These are phyloP conservation scores for Penicillium verhagenii DNA, from an alignment of 495 filamentous ascomycete genomes.

Conservation along the genomic window DNA sequence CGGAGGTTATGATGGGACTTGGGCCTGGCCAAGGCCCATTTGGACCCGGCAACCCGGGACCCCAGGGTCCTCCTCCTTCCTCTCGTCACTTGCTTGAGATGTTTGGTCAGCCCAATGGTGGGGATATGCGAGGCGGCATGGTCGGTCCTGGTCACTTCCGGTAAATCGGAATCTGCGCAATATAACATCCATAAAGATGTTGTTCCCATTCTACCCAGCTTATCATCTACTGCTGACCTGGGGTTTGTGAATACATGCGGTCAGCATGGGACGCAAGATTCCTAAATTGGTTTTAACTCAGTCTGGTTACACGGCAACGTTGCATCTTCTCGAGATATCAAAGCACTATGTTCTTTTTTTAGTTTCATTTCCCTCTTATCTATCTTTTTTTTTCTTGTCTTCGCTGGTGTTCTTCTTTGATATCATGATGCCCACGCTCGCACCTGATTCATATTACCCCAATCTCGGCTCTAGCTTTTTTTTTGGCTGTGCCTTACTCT, in stretches of 20 bases:
- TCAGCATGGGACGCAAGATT: background rate
- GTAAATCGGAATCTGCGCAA: background rate
- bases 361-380: slow-evolving; percentile 2
- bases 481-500: slow-evolving; percentile 13
- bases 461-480: slow-evolving; percentile 11
- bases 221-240: slow-evolving; percentile 1
- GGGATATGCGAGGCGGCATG: slow-evolving; percentile 41
- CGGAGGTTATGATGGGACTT: slow-evolving; percentile 42
- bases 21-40: slow-evolving; percentile 38
- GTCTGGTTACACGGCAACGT: slow-evolving; percentile 3
- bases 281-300: slow-evolving; percentile 1
- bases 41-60: slow-evolving; percentile 38
- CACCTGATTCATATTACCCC: slow-evolving; percentile 9
- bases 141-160: slow-evolving; percentile 34
- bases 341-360: slow-evolving; percentile 1
- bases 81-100: slow-evolving; percentile 47
- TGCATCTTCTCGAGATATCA: slow-evolving; percentile 1
- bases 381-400: slow-evolving; percentile 1
- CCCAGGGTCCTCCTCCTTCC: slow-evolving; percentile 42
- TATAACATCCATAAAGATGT: background rate
- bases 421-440: slow-evolving; percentile 16
- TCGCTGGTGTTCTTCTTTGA: slow-evolving; percentile 5
- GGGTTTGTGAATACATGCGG: background rate
- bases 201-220: slow-evolving; percentile 2
- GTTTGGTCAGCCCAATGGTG: slow-evolving; percentile 43